Evolutionary conservation across 2,329 filamentous ascomycete species (phyloP).

Genomic region (Trichophaea hybrida): DNA sequence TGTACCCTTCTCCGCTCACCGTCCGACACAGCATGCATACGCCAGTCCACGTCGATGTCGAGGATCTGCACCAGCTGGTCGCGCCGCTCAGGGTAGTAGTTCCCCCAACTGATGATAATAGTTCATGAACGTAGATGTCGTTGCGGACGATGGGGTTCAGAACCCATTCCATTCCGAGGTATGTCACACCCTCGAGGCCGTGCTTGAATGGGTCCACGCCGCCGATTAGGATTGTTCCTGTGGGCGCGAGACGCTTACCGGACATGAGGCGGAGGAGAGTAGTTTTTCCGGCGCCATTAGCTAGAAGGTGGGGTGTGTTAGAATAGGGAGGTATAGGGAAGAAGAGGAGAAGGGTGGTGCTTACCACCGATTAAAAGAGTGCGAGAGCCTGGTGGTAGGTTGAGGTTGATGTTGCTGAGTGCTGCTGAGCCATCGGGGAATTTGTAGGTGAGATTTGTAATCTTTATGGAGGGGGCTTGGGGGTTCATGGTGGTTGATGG

Average conservation of each 20-base stretch:
- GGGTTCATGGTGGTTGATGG: not conserved
- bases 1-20: constrained; percentile 85
- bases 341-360: not conserved
- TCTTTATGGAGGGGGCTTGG: constrained; percentile 47
- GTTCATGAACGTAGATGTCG: constrained; percentile 79
- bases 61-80: constrained; percentile 79
- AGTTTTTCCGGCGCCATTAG: constrained; percentile 94
- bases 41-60: constrained; percentile 83
- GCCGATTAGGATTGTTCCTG: constrained; percentile 57
- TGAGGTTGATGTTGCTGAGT: constrained; percentile 55
- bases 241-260: constrained; percentile 82
- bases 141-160: constrained; percentile 90
- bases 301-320: constrained; percentile 1
- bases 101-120: constrained; percentile 71
- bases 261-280: constrained; percentile 87
- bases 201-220: constrained; percentile 86
- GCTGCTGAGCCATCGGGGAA: constrained; percentile 80
- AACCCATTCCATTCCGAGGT: constrained; percentile 87
- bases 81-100: constrained; percentile 63
- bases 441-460: constrained; percentile 66
- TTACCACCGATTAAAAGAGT: constrained; percentile 72
- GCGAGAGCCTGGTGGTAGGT: constrained; percentile 67
- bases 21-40: constrained; percentile 90
- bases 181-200: constrained; percentile 83
- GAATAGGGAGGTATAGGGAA: not conserved